These are phyloP conservation scores for Rhizopogon hawkerae DNA, from an alignment of 1,284 basidiomycete genomes.

Conservation along the genomic window DNA sequence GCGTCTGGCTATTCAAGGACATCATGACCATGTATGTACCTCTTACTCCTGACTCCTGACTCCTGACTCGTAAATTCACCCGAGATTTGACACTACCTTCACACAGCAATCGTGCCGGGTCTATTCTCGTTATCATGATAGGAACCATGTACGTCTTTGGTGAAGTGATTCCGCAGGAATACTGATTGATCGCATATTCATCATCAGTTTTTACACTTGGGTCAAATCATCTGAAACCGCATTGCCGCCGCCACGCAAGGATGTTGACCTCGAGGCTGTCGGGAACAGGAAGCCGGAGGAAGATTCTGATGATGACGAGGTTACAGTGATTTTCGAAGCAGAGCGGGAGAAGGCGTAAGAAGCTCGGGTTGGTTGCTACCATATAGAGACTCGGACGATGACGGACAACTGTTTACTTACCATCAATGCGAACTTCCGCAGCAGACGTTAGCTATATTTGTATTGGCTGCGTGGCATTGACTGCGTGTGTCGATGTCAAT, in stretches of 20 bases:
- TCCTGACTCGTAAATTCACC: not conserved
- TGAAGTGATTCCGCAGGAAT: not conserved
- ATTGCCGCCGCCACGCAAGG: slow-evolving; percentile 24
- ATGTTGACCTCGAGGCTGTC: slow-evolving; percentile 36
- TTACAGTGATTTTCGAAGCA: slow-evolving; percentile 23
- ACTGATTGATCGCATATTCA: slow-evolving; percentile 4
- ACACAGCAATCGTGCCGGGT: slow-evolving; percentile 48
- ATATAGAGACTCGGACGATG: not conserved
- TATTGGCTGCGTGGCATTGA: too few species aligned
- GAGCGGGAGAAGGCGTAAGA: slow-evolving; percentile 14
- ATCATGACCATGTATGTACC: slow-evolving; percentile 51
- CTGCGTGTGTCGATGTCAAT: too few species aligned
- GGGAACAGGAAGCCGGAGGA: slow-evolving; percentile 14
- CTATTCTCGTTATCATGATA: slow-evolving; percentile 51
- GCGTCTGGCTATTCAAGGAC: slow-evolving; percentile 60
- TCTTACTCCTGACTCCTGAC: not conserved
- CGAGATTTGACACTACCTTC: slow-evolving; percentile 4
- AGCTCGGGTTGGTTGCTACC: not conserved
- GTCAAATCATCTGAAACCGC: slow-evolving; percentile 44
- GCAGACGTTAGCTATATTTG: not conserved
- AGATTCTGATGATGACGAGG: slow-evolving; percentile 15
- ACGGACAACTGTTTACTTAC: not conserved
- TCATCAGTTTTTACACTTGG: slow-evolving; percentile 56
- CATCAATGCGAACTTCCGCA: not conserved
- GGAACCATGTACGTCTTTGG: slow-evolving; percentile 47